phyloP scores from a whole-genome alignment of 2,329 filamentous ascomycete genomes.

The Penicillium griseofulvum region DNA sequence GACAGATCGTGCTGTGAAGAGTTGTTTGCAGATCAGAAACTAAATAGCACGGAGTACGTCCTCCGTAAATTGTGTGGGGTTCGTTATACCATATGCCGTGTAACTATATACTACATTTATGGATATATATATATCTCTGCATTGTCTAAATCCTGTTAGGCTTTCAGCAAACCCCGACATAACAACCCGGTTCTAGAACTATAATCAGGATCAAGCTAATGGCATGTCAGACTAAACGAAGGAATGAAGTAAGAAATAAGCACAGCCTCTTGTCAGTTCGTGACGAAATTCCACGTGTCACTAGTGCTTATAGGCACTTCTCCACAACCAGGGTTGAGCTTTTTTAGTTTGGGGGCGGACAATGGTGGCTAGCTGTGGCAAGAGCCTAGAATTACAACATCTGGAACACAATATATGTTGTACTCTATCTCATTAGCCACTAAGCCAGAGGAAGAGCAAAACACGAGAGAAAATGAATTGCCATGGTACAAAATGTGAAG shows the following conservation, averaged over 20 bases:
- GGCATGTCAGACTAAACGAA: not conserved
- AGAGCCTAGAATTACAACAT: not conserved
- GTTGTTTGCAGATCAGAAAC: not conserved
- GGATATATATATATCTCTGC: not conserved
- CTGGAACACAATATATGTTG: not conserved
- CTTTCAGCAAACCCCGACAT: not conserved
- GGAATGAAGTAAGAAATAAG: not conserved
- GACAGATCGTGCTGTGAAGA: not conserved
- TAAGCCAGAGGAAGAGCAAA: not conserved
- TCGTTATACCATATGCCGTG: not conserved
- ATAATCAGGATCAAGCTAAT: not conserved
- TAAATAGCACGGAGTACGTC: too few species aligned
- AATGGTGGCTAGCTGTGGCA: not conserved
- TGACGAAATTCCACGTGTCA: conserved; percentile 7
- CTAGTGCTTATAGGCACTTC: conserved; percentile 3
- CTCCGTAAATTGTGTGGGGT: too few species aligned
- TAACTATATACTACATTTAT: not conserved
- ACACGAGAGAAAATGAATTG: not conserved
- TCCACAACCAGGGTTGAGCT: not conserved
- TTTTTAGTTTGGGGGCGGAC: not conserved
- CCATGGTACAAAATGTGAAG: not conserved
- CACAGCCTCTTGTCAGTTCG: conserved; percentile 4
- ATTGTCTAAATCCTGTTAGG: not conserved
- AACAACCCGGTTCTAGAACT: not conserved
- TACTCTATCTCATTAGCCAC: not conserved